Conservation (phyloP, 331 rosid species). For the Malus hybrid region DNA sequence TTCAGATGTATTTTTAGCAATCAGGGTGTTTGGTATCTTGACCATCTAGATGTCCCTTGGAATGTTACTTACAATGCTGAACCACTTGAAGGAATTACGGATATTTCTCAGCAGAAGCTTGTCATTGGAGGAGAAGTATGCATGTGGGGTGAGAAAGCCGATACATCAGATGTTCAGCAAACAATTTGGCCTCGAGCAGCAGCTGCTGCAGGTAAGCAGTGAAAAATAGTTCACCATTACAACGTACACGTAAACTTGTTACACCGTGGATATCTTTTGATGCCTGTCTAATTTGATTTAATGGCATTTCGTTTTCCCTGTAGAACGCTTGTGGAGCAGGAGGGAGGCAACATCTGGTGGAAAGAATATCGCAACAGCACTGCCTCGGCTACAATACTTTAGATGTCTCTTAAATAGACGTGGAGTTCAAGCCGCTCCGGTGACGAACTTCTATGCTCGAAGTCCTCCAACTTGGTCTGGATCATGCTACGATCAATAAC, state of each 20-base stretch:
- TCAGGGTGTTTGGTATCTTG: conserved; percentile 95
- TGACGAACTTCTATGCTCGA: conserved; percentile 53
- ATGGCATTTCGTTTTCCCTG: not conserved
- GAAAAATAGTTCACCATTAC: not conserved
- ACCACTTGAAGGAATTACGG: conserved; percentile 65
- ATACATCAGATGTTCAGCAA: conserved; percentile 76
- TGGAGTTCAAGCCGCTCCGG: conserved; percentile 87
- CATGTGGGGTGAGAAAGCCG: conserved; percentile 93
- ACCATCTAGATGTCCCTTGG: conserved; percentile 96
- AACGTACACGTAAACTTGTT: not conserved
- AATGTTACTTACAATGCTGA: conserved; percentile 56
- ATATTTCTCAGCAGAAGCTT: conserved; percentile 54
- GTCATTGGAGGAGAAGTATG: conserved; percentile 95
- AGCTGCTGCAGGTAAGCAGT: conserved; percentile 84
- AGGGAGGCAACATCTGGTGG: conserved; percentile 27
- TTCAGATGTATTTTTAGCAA: conserved; percentile 92
- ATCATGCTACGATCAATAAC: conserved; percentile 71
- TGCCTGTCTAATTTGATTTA: not conserved
- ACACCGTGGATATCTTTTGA: no score
- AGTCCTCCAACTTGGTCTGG: conserved; percentile 65
- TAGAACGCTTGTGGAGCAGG: conserved; percentile 85
- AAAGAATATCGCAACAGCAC: conserved; percentile 28
- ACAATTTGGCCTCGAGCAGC: conserved; percentile 99
- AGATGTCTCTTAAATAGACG: conserved; percentile 74
- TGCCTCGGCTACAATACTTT: conserved; percentile 69